phyloP scores from a whole-genome alignment of 345 rosid genomes.

The Gossypium bickii region DNA sequence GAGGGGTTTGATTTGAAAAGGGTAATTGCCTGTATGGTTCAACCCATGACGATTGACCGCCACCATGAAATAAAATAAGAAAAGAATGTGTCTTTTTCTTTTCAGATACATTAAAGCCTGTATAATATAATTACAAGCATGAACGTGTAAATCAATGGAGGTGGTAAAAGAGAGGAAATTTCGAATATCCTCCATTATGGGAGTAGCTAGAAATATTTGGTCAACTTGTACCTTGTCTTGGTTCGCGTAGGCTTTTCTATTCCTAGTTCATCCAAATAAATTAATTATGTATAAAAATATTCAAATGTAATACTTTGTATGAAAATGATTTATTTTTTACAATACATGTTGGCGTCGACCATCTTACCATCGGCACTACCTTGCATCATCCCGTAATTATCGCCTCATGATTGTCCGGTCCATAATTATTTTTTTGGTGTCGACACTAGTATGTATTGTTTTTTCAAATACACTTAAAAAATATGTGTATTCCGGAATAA shows the following conservation, averaged over 20 bases:
- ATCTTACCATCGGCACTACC: accelerated
- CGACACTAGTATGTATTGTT: accelerated
- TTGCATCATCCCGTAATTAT: too few relatives aligned
- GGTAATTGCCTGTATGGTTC: slow-evolving; percentile 11
- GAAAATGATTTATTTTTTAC: too few relatives aligned
- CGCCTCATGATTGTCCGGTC: accelerated
- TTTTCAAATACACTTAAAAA: too few relatives aligned
- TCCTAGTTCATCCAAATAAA: too few relatives aligned
- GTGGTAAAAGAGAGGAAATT: slow-evolving; percentile 9
- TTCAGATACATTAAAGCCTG: too few relatives aligned
- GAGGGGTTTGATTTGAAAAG: slow-evolving; percentile 15
- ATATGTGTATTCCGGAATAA: accelerated
- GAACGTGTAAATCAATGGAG: neutral
- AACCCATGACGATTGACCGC: neutral
- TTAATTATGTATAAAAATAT: too few relatives aligned
- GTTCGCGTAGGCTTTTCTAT: too few relatives aligned
- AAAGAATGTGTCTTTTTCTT: neutral
- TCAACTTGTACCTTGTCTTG: neutral
- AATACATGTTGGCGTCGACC: too few relatives aligned
- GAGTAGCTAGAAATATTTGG: neutral
- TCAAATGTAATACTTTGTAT: too few relatives aligned
- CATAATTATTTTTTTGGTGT: too few relatives aligned
- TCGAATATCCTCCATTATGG: slow-evolving; percentile 5
- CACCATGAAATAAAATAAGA: slow-evolving; percentile 2
- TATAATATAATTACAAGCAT: too few relatives aligned